Conservation (phyloP, 495 filamentous ascomycete species). For the Penicillium paxilli region DNA sequence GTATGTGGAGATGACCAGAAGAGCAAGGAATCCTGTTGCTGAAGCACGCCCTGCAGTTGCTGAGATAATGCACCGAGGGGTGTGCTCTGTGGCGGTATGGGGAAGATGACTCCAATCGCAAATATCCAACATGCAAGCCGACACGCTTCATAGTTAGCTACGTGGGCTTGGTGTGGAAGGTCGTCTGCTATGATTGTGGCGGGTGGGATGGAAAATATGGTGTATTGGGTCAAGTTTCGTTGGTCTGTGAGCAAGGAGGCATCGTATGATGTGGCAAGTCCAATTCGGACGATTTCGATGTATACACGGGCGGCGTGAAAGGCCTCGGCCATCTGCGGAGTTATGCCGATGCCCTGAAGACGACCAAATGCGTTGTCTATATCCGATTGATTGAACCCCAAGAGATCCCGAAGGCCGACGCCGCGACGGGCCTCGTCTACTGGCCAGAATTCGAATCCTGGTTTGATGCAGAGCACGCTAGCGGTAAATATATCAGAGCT, state of each 20-base stretch:
- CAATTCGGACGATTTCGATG: constrained; percentile 24
- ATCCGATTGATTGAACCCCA: constrained; percentile 24
- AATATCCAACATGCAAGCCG: constrained; percentile 37
- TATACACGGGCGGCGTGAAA: constrained; percentile 33
- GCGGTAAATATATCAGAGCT: constrained; percentile 42
- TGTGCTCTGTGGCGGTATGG: constrained; percentile 37
- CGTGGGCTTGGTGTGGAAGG: constrained; percentile 16
- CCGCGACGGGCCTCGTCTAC: constrained; percentile 21
- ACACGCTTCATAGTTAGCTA: constrained; percentile 37
- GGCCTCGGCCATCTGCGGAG: constrained; percentile 29
- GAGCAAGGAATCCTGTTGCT: constrained; percentile 2
- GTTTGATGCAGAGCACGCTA: constrained; percentile 24
- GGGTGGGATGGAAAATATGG: constrained; percentile 29
- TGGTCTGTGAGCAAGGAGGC: constrained; percentile 34
- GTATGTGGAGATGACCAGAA: constrained; percentile 27
- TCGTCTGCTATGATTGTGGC: constrained; percentile 16
- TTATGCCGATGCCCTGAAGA: constrained; percentile 31
- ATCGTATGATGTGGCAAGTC: constrained; percentile 15
- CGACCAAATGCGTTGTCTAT: constrained; percentile 28
- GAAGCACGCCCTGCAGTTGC: constrained; percentile 22
- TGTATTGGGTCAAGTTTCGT: constrained; percentile 38
- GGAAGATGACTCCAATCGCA: constrained; percentile 40
- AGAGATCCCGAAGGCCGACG: constrained; percentile 24
- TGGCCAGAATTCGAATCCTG: constrained; percentile 37
- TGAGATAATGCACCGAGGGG: constrained; percentile 29